These are phyloP conservation scores for Houttuynia cordata DNA, from an alignment of 164 flowering plant species.

Conservation along the genomic window DNA sequence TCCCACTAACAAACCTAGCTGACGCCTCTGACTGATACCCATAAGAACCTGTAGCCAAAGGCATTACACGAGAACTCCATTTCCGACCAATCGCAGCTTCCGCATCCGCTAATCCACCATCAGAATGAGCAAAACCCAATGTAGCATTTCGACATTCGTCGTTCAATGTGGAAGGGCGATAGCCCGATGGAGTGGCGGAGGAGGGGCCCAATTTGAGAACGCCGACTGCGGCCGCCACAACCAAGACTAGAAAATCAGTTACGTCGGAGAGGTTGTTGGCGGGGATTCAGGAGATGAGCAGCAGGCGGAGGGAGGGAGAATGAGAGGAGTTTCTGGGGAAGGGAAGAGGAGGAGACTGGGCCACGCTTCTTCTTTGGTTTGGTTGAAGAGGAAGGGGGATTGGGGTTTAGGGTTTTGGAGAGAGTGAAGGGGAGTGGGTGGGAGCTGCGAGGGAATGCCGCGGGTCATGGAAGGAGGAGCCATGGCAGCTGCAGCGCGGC, in stretches of 20 bases:
- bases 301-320: background rate
- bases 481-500: background rate
- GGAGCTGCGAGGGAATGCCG: background rate
- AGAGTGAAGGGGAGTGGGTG: background rate
- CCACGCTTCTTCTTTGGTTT: background rate
- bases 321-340: background rate
- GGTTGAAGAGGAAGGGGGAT: background rate
- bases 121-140: background rate
- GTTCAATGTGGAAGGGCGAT: background rate
- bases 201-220: background rate
- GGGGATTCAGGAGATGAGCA: background rate
- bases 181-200: background rate
- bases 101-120: background rate
- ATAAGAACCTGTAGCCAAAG: background rate
- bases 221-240: background rate
- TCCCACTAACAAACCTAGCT: background rate
- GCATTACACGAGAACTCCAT: background rate
- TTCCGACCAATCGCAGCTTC: background rate
- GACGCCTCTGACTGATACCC: background rate
- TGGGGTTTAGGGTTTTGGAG: too few relatives aligned
- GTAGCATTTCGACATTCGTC: background rate
- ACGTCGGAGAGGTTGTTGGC: background rate
- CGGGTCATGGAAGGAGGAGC: background rate
- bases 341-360: background rate
- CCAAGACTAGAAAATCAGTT: background rate